These are phyloP conservation scores for Saturnispora hagleri DNA, from an alignment of 805 yeast genomes.

Conservation along the genomic window DNA sequence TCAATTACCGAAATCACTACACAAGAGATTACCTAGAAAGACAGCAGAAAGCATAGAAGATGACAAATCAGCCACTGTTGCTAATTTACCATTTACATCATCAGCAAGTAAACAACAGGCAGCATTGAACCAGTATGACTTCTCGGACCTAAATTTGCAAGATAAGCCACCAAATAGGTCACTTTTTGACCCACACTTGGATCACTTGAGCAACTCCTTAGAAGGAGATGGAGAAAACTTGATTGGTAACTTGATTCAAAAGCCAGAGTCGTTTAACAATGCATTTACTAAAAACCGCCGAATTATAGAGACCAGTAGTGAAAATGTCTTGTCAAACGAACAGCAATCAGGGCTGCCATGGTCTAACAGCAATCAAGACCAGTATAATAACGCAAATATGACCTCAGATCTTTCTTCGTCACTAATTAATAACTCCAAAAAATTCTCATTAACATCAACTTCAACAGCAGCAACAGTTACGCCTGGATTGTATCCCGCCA, in stretches of 20 bases:
- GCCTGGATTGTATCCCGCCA: slow-evolving; percentile 65
- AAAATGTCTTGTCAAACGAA: slow-evolving; percentile 9
- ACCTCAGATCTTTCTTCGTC: slow-evolving; percentile 31
- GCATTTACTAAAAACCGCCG: slow-evolving; percentile 30
- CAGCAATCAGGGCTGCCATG: neutral
- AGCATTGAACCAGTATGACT: slow-evolving; percentile 15
- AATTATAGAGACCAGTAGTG: slow-evolving; percentile 16
- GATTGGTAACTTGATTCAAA: slow-evolving; percentile 29
- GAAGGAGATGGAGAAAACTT: slow-evolving; percentile 12
- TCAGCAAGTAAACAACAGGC: slow-evolving; percentile 12
- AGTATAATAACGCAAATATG: neutral
- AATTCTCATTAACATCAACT: neutral
- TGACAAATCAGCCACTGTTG: slow-evolving; percentile 16
- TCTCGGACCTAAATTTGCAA: slow-evolving; percentile 18
- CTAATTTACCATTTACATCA: slow-evolving; percentile 19
- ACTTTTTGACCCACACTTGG: slow-evolving; percentile 33
- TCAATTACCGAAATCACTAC: neutral
- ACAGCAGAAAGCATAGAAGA: slow-evolving; percentile 16
- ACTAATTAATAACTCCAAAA: neutral
- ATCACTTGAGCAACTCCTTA: slow-evolving; percentile 30
- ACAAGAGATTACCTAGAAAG: slow-evolving; percentile 3
- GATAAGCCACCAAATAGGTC: slow-evolving; percentile 43
- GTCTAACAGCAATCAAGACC: neutral
- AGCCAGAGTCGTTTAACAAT: slow-evolving; percentile 38
- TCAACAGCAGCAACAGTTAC: slow-evolving; percentile 51